Evolutionary conservation across 2,329 filamentous ascomycete species (phyloP).

Genomic region (Tympanopsis confertula): DNA sequence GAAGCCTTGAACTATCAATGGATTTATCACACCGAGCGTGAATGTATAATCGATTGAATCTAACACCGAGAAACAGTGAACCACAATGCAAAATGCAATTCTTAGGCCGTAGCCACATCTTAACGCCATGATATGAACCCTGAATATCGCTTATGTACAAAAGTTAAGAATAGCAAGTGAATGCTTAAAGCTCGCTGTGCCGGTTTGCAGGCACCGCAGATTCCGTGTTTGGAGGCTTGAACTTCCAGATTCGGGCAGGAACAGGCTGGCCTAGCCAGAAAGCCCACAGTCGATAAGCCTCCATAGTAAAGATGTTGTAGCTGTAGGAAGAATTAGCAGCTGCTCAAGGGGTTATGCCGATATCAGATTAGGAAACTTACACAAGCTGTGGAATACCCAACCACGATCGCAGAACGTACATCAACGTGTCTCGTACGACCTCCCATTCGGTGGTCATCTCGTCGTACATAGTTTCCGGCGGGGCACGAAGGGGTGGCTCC

Average conservation of each 20-base stretch:
- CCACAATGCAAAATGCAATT: too few species aligned
- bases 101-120: too few species aligned
- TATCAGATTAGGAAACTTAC: not conserved
- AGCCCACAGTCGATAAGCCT: constrained; percentile 33
- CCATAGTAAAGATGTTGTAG: constrained; percentile 28
- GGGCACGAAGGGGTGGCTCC: not conserved
- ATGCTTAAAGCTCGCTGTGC: too few species aligned
- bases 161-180: too few species aligned
- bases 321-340: constrained; percentile 12
- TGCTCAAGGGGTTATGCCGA: constrained; percentile 4
- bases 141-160: too few species aligned
- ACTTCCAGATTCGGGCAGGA: constrained; percentile 30
- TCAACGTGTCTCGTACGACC: not conserved
- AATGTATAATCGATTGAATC: too few species aligned
- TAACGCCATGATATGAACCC: too few species aligned
- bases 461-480: not conserved
- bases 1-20: too few species aligned
- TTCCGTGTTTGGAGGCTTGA: not conserved
- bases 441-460: not conserved
- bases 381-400: constrained; percentile 28
- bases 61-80: too few species aligned
- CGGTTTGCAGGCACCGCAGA: too few species aligned
- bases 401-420: not conserved
- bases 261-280: constrained; percentile 41
- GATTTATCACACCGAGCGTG: too few species aligned